A percentile compares a stretch with the other conserved stretches of the same genome.
Evolutionary conservation across 495 filamentous ascomycete genomes (phyloP).

Genomic region (Entonaema liquescens): DNA sequence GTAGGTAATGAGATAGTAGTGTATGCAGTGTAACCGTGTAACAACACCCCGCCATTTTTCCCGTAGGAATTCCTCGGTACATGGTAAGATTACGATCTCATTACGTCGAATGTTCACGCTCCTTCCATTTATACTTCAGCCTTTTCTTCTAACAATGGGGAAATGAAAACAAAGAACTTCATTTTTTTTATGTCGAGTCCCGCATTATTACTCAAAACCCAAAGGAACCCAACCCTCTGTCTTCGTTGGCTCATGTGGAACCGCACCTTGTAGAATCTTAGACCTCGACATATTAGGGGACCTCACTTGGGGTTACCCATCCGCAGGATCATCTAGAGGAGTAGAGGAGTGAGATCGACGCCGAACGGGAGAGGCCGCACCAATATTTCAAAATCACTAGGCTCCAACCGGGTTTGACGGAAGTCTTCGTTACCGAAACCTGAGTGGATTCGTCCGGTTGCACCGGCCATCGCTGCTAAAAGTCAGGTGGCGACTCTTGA

Average conservation of each 20-base stretch:
- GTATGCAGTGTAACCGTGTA: constrained; percentile 21
- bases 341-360: neutral
- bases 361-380: neutral
- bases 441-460: constrained; percentile 21
- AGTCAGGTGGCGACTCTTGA: constrained; percentile 32
- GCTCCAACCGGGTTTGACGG: constrained; percentile 26
- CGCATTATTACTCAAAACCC: neutral
- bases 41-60: constrained; percentile 25
- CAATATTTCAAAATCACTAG: constrained; percentile 3
- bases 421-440: constrained; percentile 10
- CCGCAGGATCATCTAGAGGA: neutral
- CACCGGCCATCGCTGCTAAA: constrained; percentile 22
- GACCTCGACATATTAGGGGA: neutral
- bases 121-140: constrained; percentile 18
- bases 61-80: neutral
- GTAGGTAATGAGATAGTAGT: neutral
- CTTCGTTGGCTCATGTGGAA: neutral
- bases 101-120: constrained; percentile 39
- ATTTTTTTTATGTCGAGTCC: neutral
- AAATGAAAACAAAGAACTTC: constrained; percentile 16
- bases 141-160: constrained; percentile 5
- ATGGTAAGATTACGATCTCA: constrained; percentile 28
- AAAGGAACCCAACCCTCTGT: neutral
- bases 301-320: neutral
- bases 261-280: constrained; percentile 3